Base-by-base conservation (phyloP, 2,329 filamentous ascomycete genomes). In the Zymoseptoria pseudotritici region DNA sequence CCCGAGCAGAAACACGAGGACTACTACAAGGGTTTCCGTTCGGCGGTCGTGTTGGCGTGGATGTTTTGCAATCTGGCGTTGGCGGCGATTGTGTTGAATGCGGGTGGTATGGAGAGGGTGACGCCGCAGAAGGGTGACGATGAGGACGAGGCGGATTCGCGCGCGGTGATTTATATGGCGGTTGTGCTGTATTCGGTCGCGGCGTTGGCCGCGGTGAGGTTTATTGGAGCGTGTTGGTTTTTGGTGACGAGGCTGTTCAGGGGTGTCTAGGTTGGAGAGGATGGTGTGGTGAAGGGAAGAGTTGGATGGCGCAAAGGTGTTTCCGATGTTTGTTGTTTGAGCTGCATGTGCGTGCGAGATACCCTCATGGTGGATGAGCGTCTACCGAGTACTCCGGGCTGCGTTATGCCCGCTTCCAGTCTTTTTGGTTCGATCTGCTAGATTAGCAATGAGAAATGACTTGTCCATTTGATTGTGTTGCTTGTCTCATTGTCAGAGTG, bases 21-120 rank as follows among this genome's bases (percentile, higher is more conserved):
- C 74, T 99, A 97, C 77, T 99, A 99, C 82, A 91, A 92, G 70
- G 94, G 92, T 66, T 96, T 99, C 74, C 86, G 94, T 63, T 95
- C 90, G 20, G 85, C 90, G 26, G 92, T 97, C 66, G 94, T 99
- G 29, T 79, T 97, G 55, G 86, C 89, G 66, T 99, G 94, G 94
- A 96, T 99, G 82, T 90, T 97, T 69, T 91, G 87, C 71, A 99
- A 99, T 75, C 89, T 99, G 73, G 91, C 85, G 0, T 84, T 99
- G 5, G 86, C 85, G 0, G 93, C 93, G 0, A 82, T 95, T 1
- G 93, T 99, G 7, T 79, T 99, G 66, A 92, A 89, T 71, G 87
- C 90, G 0, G 93, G 89, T 22, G 93, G 94, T 2, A 36, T 61
- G 13, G 51, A 53, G 22, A 26, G 36, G 11, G 26, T 50, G 51